Evolutionary conservation across 2,329 filamentous ascomycete species (phyloP), one percentile per base, ranked within the genome.

Genomic region (Colletotrichum brevisporum): DNA sequence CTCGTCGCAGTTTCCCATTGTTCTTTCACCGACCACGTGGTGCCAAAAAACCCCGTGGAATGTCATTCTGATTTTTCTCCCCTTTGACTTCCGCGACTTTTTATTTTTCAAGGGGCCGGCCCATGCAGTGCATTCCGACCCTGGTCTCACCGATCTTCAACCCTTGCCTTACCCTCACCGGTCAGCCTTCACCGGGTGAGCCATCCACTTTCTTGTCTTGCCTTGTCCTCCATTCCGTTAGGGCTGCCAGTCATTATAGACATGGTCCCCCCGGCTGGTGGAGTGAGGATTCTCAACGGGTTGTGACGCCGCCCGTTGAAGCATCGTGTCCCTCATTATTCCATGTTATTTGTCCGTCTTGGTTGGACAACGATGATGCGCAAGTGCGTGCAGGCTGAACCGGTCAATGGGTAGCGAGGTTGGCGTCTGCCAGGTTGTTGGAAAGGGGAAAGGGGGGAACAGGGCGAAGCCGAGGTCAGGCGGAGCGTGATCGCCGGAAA

Each of bases 81-180:
- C 13, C 10, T 18, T 45, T 39, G 18, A 15, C 10, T 24, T 48
- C 27, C 50, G 66, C 36, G 55, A 45, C 55, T 45, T 58, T 43
- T 43, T 26, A 24, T 24, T 24, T 24, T 24, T 24, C 21, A 24
- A 43, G 54, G 41, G 48, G 18, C 15, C 31, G 18, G 53, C 61
- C 31, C 50, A 60, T 66, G 66, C 54, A 21, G 62, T 50, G 54
- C 55, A 51, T 50, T 36, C 26, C 26, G 45, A 65, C 54, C 50
- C 43, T 27, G 45, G 21, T 24, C 67, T 70, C 43, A 67, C 67
- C 63, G 63, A 67, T 69, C 27, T 51, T 16, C 12, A 43, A 67
- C 47, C 57, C 63, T 56, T 70, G 63, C 21, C 21, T 24, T 24
- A 24, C 21, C 36, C 50, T 67, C 48, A 60, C 57, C 63, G 57